Evolutionary conservation across 208 protist species (phyloP).

Genomic region (Trypanosoma grayi): DNA sequence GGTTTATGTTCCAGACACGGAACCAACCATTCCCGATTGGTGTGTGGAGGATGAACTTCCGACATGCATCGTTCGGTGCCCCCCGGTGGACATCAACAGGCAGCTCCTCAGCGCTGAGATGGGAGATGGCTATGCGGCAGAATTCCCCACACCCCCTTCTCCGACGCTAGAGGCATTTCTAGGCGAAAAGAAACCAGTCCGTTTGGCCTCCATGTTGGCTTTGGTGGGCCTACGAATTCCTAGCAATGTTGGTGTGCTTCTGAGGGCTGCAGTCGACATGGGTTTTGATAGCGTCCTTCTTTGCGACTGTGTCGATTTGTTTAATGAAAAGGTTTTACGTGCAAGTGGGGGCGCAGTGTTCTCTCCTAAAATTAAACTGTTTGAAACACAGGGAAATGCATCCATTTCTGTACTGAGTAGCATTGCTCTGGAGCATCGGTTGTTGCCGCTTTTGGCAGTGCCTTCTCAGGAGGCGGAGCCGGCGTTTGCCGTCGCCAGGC

Average conservation of each 20-base stretch:
- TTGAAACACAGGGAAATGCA: conserved; percentile 28
- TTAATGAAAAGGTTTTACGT: conserved; percentile 84
- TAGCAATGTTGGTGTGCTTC: conserved; percentile 74
- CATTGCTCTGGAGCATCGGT: conserved; percentile 56
- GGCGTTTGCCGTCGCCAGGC: conserved; percentile 70
- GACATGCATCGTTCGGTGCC: conserved; percentile 63
- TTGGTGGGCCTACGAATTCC: conserved; percentile 81
- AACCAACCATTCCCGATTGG: conserved; percentile 52
- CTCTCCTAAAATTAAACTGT: conserved; percentile 50
- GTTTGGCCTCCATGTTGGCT: conserved; percentile 59
- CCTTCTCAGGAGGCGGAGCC: conserved; percentile 67
- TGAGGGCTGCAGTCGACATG: conserved; percentile 72
- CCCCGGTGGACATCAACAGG: conserved; percentile 60
- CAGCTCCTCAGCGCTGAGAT: conserved; percentile 76
- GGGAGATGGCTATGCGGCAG: conserved; percentile 77
- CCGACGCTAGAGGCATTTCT: conserved; percentile 14
- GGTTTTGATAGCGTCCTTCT: conserved; percentile 72
- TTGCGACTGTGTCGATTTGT: conserved; percentile 65
- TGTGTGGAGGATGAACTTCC: conserved; percentile 62
- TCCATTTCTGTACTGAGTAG: conserved; percentile 47
- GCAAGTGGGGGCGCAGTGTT: conserved; percentile 73
- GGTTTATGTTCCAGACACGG: conserved; percentile 73
- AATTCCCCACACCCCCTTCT: conserved; percentile 45
- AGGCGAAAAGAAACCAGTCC: conserved; percentile 15
- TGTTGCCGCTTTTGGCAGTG: conserved; percentile 72